Percentiles rank a stretch among this genome's conserved stretches.
phyloP scores from a whole-genome alignment of 495 filamentous ascomycete genomes.

The Penicillium lagena region DNA sequence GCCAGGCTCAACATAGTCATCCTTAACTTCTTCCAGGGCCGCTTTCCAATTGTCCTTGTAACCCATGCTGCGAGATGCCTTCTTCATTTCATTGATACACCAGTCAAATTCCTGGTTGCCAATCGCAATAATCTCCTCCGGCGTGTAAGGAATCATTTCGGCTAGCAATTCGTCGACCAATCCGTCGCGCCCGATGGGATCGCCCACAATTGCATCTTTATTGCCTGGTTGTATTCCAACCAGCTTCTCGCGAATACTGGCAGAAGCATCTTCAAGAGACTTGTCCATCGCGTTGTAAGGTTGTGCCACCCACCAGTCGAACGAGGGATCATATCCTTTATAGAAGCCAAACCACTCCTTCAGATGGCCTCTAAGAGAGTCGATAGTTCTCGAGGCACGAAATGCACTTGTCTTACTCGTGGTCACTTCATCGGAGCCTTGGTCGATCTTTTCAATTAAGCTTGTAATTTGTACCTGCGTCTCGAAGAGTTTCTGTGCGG shows the following conservation, averaged over 20 bases:
- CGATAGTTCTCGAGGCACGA: conserved; percentile 28
- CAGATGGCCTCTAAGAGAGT: conserved; percentile 25
- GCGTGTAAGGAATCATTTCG: conserved; percentile 20
- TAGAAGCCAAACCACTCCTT: conserved; percentile 37
- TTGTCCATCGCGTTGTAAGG: conserved; percentile 27
- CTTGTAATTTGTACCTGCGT: conserved; percentile 12
- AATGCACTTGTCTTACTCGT: conserved; percentile 35
- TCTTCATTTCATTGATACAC: conserved; percentile 19
- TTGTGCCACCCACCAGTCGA: conserved; percentile 42
- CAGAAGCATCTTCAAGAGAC: conserved; percentile 16
- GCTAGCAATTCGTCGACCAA: conserved; percentile 19
- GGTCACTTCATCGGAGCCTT: not conserved
- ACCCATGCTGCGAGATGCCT: conserved; percentile 15
- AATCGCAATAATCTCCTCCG: conserved; percentile 43
- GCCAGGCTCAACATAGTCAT: conserved; percentile 40
- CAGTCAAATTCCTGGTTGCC: conserved; percentile 22
- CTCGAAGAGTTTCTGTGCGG: conserved; percentile 25
- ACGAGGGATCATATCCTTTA: conserved; percentile 39
- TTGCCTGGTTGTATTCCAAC: conserved; percentile 32
- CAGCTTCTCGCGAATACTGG: conserved; percentile 26
- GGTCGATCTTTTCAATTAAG: conserved; percentile 13
- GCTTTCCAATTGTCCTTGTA: conserved; percentile 31
- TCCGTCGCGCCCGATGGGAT: conserved; percentile 41
- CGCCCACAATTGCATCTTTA: conserved; percentile 40
- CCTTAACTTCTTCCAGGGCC: conserved; percentile 47